Base-by-base conservation (phyloP, 768 basidiomycete genomes). In the Kwoniella sp. region DNA sequence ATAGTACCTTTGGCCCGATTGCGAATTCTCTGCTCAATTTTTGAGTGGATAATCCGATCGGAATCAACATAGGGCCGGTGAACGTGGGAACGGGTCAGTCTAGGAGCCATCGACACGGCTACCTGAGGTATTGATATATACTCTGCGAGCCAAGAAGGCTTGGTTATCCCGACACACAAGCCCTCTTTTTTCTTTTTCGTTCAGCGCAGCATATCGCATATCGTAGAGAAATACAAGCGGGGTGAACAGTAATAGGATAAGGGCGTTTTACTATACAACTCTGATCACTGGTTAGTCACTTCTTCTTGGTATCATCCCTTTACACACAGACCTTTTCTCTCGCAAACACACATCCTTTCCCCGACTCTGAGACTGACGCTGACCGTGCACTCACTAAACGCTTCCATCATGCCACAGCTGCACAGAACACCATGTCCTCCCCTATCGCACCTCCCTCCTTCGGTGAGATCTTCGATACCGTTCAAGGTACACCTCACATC, bases 401-500 rank as follows among this genome's bases (percentile, higher is more conserved):
- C 17, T 19, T 15, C 17, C 40, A 44, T 44, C 40, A 44, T 44
- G 40, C 40, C 40, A 44, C 40, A 40, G 40, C 26, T 22, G 12
- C 49, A 61, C n/a, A 61, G 58, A 27, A 49, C 49, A 60, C 52
- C 59, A 67, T 63, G 66, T 63, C 66, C 13, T 67, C 66, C 17
- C 61, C 66, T 15, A 49, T 53, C 29, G 52, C 61, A 10, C 66
- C 56, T 44, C 56, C 66, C 15, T 67, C 65, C 33, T 67, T 67
- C 36, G 65, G 60, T 25, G 60, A 61, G 46, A 56, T 67, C 36
- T 67, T 67, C 50, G 65, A 60, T 19, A 67, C 40, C 48, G 46
- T 58, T 17, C 62, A 64, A 57, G 49, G 55, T 19, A 67, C 66
- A 17, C 66, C 66, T 53, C 66, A 67, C 17, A 62, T 67, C 21